These are phyloP conservation scores for Lasiosphaeria miniovina DNA, from an alignment of 495 filamentous ascomycete species.

Conservation along the genomic window DNA sequence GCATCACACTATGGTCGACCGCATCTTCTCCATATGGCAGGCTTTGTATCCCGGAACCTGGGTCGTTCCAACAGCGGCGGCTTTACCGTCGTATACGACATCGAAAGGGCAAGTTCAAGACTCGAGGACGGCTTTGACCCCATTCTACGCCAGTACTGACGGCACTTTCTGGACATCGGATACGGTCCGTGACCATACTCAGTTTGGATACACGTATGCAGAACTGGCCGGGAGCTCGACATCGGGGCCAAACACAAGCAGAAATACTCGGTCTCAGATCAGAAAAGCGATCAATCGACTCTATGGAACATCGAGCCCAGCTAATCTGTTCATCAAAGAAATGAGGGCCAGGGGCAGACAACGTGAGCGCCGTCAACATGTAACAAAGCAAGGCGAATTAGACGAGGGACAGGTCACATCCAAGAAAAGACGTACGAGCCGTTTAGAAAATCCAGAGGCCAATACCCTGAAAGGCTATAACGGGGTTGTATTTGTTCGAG, in stretches of 20 bases:
- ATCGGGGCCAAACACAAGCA: conserved; percentile 15
- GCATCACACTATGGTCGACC: conserved; percentile 64
- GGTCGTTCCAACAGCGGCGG: conserved; percentile 47
- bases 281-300: conserved; percentile 50
- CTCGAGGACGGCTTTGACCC: conserved; percentile 40
- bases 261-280: conserved; percentile 32
- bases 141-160: conserved; percentile 41
- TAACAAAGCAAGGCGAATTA: neutral
- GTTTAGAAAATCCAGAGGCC: no score
- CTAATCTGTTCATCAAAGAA: conserved; percentile 29
- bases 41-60: conserved; percentile 57
- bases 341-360: conserved; percentile 4
- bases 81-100: conserved; percentile 51
- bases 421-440: neutral
- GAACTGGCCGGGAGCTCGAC: conserved; percentile 41
- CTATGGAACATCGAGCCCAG: conserved; percentile 47
- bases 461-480: neutral
- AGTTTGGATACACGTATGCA: conserved; percentile 61
- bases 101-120: conserved; percentile 39
- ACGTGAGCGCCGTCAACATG: neutral
- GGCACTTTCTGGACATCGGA: conserved; percentile 52
- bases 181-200: conserved; percentile 38
- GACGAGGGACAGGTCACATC: neutral
- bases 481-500: conserved; percentile 25
- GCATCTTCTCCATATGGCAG: conserved; percentile 72